Evolutionary conservation across 345 rosid species (phyloP).

Genomic region (Arabis alpina): DNA sequence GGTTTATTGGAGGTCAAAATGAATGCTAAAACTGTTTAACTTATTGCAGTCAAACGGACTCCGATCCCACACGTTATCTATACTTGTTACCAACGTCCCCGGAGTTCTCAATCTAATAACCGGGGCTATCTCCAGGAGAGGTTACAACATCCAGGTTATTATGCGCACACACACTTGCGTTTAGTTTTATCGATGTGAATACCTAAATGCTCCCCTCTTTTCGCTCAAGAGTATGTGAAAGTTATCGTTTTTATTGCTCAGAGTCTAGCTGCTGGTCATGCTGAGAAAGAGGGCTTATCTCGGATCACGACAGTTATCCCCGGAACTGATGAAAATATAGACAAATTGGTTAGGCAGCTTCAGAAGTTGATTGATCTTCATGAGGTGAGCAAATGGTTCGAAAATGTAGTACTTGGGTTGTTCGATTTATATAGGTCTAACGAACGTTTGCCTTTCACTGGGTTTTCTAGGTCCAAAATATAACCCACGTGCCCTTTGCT

Average conservation of each 20-base stretch:
- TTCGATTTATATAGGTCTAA: constrained; percentile 7
- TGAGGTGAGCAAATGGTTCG: constrained; percentile 51
- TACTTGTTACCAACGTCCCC: constrained; percentile 63
- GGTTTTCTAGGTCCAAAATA: constrained; percentile 52
- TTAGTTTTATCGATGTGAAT: constrained; percentile 8
- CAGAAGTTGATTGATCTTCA: constrained; percentile 68
- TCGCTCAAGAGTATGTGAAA: constrained; percentile 9
- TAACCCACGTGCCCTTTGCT: constrained; percentile 72
- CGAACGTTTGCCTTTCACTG: constrained; percentile 19
- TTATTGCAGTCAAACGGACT: constrained; percentile 60
- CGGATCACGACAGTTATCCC: constrained; percentile 80
- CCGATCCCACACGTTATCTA: constrained; percentile 67
- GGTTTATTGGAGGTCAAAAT: constrained; percentile 11
- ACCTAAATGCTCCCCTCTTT: constrained; percentile 11
- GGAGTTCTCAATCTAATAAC: constrained; percentile 76
- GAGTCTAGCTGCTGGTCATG: constrained; percentile 77
- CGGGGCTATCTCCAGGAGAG: constrained; percentile 76
- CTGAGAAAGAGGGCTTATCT: constrained; percentile 71
- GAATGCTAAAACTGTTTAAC: neutral
- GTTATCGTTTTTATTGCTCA: constrained; percentile 34
- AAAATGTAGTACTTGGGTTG: neutral
- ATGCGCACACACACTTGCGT: constrained; percentile 2
- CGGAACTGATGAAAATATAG: constrained; percentile 70
- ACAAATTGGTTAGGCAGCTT: constrained; percentile 71
- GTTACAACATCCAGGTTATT: constrained; percentile 73